A percentile compares a stretch with the other conserved stretches of the same genome.
These are phyloP conservation scores for Triadica sebifera DNA, from an alignment of 345 rosid genomes.

Conservation along the genomic window DNA sequence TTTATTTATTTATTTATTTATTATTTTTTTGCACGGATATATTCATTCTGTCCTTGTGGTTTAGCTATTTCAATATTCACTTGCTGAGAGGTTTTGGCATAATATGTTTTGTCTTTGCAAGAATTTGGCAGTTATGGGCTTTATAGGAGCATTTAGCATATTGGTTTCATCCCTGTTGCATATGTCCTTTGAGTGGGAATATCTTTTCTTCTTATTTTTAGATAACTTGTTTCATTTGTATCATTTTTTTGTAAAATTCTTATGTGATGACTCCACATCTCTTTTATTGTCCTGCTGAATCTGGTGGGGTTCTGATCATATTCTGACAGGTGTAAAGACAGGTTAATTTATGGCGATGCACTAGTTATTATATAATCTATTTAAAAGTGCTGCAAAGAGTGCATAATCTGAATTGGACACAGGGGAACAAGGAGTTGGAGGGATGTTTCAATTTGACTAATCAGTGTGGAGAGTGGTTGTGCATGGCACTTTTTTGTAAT, in stretches of 20 bases:
- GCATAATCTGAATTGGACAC: neutral
- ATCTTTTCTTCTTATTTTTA: neutral
- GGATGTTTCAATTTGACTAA: neutral
- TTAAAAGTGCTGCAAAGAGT: neutral
- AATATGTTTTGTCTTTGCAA: neutral
- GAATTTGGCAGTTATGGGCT: neutral
- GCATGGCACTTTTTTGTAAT: neutral
- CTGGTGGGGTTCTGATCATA: neutral
- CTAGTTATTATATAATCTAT: neutral
- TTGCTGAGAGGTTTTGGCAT: constrained; percentile 5
- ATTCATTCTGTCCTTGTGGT: neutral
- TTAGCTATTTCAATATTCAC: neutral
- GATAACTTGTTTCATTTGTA: neutral
- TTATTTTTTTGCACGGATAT: neutral
- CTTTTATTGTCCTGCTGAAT: neutral
- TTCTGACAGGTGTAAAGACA: neutral
- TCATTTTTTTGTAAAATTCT: too few relatives aligned
- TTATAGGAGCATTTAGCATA: neutral
- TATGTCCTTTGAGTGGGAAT: neutral
- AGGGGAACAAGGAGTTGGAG: neutral
- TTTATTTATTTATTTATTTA: neutral
- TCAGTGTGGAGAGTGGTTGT: neutral
- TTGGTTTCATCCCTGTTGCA: neutral
- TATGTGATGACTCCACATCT: neutral
- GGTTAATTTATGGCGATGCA: neutral